These are phyloP conservation scores for Samsoniella hepiali DNA, from an alignment of 2,329 filamentous ascomycete species.

Conservation along the genomic window DNA sequence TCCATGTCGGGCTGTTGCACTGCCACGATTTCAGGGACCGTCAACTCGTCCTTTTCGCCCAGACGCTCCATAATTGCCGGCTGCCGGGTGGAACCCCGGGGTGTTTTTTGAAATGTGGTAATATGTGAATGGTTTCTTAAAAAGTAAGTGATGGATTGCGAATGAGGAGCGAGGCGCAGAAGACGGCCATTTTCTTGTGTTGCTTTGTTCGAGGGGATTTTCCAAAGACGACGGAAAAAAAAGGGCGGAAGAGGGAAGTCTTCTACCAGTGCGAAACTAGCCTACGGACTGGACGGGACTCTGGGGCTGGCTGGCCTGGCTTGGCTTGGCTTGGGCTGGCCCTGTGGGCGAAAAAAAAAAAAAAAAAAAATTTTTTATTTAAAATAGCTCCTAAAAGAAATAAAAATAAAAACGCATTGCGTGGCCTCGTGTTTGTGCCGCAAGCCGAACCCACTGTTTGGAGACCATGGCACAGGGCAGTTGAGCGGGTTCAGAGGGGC, in stretches of 20 bases:
- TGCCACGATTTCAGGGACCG: constrained; percentile 17
- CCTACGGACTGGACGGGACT: not conserved
- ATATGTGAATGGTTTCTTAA: not conserved
- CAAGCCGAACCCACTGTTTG: no score
- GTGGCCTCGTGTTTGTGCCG: constrained; percentile 5
- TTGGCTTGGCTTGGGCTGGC: not conserved
- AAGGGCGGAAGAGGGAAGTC: not conserved
- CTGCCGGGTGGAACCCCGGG: not conserved
- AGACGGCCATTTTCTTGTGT: not conserved
- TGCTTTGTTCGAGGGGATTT: not conserved
- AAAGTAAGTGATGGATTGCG: not conserved
- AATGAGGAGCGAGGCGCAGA: no score
- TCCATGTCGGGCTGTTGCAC: constrained; percentile 11
- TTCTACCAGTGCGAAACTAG: not conserved
- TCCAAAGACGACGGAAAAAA: not conserved
- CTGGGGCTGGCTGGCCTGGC: not conserved
- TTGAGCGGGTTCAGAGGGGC: no score
- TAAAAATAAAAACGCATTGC: not conserved
- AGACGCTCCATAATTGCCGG: constrained; percentile 16
- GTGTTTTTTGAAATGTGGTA: not conserved
- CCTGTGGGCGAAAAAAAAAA: not conserved
- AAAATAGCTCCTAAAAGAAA: not conserved
- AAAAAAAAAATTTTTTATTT: not conserved
- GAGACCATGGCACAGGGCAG: no score
- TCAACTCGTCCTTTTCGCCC: constrained; percentile 10